Base-by-base conservation (phyloP, 2,329 filamentous ascomycete species). In the Aspergillus uvarum region DNA sequence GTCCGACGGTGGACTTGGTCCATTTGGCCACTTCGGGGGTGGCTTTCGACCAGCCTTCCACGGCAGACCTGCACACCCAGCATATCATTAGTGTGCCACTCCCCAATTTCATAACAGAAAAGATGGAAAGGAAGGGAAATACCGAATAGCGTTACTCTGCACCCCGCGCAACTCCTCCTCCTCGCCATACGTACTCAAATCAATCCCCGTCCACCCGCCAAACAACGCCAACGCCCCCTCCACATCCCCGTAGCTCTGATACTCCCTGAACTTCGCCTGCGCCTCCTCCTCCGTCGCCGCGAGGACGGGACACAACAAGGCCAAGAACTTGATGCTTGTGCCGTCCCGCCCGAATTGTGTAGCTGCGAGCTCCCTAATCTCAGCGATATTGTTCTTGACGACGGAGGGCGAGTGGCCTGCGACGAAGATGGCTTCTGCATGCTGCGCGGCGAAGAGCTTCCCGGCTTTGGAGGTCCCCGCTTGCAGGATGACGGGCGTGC, bases 181-280 rank as follows among this genome's bases (percentile, higher is more conserved):
- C 26, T 89, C 86, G 0, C 76, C 82, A 64, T 88, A 89, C 48
- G 81, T 76, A 6, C 80, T 77, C 24, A 89, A 74, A 68, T 89
- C 85, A 51, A 88, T 87, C 0, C 87, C 89, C 0, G 89, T 91
- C 88, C 89, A 92, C 1, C 89, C 89, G 21, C 88, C 87, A 66
- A 91, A 92, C 19, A 91, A 73, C 1, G 88, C 86, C 59, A 91
- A 70, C 0, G 88, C 89, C 2, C 89, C 89, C 64, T 88, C 89
- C 47, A 83, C 79, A 2, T 83, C 83, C 0, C 86, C 89, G 67
- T 89, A 85, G 58, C 82, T 80, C 10, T 82, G 79, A 61, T 85
- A 86, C 5, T 89, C 85, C 0, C 79, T 75, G 54, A 87, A 84
- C 73, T 90, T 91, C 6, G 80, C 83, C 59, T 81, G 75, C 0